Base-by-base conservation (phyloP, 2,329 filamentous ascomycete species). In the Nigrograna mackinnonii region DNA sequence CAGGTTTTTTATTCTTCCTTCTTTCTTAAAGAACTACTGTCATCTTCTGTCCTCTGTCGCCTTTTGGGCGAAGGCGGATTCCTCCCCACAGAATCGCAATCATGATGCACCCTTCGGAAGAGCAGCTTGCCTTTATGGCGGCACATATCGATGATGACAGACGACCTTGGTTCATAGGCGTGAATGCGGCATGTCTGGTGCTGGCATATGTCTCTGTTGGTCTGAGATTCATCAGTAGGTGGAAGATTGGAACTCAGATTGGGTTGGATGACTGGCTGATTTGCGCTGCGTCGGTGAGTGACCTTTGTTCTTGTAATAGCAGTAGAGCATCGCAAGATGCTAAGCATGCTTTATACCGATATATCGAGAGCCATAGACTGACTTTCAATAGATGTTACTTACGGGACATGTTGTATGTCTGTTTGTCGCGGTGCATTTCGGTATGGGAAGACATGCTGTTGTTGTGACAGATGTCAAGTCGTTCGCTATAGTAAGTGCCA, bases 231-330 rank as follows among this genome's bases (percentile, higher is more conserved):
- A 11, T 39, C 11, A 30, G 34, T 9, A 17, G 49, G 12, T 30
- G 20, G 13, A 52, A 47, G 33, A 41, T 49, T 21, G 35, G 38
- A n/a, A 44, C 46, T n/a, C 37, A 38, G 16, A 13, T 49, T n/a
- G 49, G 49, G 16, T 22, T 40, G 24, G 49, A 52, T 26, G 49
- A 52, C 21, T 46, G 45, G 40, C 22, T 52, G 20, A 44, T 52
- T 22, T 37, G 30, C n/a, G 4, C 19, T 20, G 49, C 43, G n/a
- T 14, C 20, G 41, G 43, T 51, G 22, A 39, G 44, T 49, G 17
- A 6, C 12, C 14, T 39, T 12, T 39, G 13, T 9, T 28, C 9
- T 28, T 9, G 24, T 9, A 9, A 28, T n/a, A n/a, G n/a, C 24
- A 9, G 24, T n/a, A 9, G 9, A 28, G 24, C n/a, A n/a, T 28